A percentile compares a stretch with the other conserved stretches of the same genome.
These are phyloP conservation scores for Alternaria sp. DNA, from an alignment of 2,329 filamentous ascomycete species.

Conservation along the genomic window DNA sequence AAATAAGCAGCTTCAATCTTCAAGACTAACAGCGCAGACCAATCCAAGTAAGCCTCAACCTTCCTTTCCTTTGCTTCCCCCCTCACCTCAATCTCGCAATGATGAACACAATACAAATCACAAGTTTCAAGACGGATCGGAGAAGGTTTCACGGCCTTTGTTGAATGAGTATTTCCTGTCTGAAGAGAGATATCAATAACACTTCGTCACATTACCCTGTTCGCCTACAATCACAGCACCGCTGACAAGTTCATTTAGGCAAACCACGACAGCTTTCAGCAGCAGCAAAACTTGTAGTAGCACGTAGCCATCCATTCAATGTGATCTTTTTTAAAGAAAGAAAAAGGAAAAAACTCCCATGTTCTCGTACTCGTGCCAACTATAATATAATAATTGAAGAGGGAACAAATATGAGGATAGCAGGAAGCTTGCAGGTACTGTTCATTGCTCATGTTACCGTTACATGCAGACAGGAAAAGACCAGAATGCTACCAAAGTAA, in stretches of 20 bases:
- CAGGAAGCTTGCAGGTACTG: background rate
- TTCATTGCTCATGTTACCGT: background rate
- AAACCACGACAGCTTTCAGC: background rate
- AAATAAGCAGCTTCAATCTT: no score
- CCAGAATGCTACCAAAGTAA: background rate
- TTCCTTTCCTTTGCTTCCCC: background rate
- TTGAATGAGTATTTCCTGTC: conserved; percentile 32
- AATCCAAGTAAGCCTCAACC: background rate
- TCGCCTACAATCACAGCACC: background rate
- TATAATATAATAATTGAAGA: background rate
- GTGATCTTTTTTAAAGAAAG: background rate
- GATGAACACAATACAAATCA: conserved; percentile 39
- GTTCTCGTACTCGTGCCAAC: background rate
- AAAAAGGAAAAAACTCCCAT: background rate
- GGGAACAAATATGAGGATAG: background rate
- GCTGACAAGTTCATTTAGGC: background rate
- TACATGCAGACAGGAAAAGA: background rate
- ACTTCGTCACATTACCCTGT: background rate
- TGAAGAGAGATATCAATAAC: background rate
- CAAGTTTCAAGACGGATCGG: conserved; percentile 51
- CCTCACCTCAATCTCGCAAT: conserved; percentile 16
- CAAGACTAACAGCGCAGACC: no score
- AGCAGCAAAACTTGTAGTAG: background rate
- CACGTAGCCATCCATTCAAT: background rate
- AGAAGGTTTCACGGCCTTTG: conserved; percentile 43